Percentiles rank a stretch among this genome's conserved stretches.
Conservation (phyloP, 345 rosid species). For the Citrus sp. region DNA sequence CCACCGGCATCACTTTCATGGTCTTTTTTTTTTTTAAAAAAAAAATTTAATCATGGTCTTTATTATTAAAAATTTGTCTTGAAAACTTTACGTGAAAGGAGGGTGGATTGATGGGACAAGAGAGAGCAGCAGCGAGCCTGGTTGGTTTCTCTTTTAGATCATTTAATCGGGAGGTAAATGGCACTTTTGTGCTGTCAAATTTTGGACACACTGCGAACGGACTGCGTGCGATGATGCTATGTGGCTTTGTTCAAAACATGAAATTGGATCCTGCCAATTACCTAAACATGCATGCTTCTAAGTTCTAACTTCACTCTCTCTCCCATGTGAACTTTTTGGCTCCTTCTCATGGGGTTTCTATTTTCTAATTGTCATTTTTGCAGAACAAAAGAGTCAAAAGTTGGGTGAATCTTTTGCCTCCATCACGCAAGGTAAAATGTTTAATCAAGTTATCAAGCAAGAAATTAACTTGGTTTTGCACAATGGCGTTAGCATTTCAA, state of each 20-base stretch:
- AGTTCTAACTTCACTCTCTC: conserved; percentile 12
- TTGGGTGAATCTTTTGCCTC: background rate
- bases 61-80: no score
- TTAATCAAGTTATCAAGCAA: no score
- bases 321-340: conserved; percentile 21
- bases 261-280: conserved; percentile 15
- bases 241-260: background rate
- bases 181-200: conserved; percentile 13
- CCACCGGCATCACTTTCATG: background rate
- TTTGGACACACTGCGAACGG: conserved; percentile 12
- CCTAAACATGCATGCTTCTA: conserved; percentile 30
- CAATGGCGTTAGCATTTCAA: no score
- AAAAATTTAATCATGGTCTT: no score
- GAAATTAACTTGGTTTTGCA: no score
- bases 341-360: background rate
- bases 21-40: no score
- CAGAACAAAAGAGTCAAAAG: background rate
- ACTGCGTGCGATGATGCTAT: conserved; percentile 4
- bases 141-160: background rate
- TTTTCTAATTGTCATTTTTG: background rate
- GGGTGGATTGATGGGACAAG: conserved; percentile 21
- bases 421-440: background rate
- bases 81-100: no score
- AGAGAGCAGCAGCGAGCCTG: background rate
- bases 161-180: background rate